Base-by-base conservation (phyloP, 345 rosid genomes). In the Bruguiera parviflora region DNA sequence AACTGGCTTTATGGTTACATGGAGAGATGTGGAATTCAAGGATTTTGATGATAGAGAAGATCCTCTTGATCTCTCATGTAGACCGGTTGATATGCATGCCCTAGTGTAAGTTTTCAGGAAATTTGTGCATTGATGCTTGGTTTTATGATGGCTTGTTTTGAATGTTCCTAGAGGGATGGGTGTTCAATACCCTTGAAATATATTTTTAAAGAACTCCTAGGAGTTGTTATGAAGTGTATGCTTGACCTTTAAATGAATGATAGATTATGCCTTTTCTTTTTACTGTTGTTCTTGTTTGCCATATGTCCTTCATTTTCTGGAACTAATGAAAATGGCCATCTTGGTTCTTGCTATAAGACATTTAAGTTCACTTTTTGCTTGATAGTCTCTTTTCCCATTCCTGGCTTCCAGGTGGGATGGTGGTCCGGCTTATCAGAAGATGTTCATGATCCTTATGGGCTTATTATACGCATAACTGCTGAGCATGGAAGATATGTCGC, bases 361-460 rank as follows among this genome's bases (percentile, higher is more conserved):
- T 28, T 21, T 25, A 66, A 63, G 43, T 58, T 63, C 21, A 37
- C 49, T 63, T 57, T 32, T 51, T 57, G 2, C 33, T 33, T 19
- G 21, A 29, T 28, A 47, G 25, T 37, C 65, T 43, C 20, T 37
- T 55, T 64, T 25, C 28, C 73, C 27, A 4, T n/a, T 67, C 11
- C 37, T 74, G 64, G 71, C 29, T 76, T 75, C 33, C 57, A 94
- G 98, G 87, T 94, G 74, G 98, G 98, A 64, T 94, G 98, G 98
- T 94, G 98, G 98, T 84, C 97, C 35, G 98, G 98, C 53, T 76
- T 85, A 58, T 87, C 98, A 0, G 84, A 89, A 69, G 91, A 89
- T 85, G 82, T 64, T 67, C 80, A 83, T 52, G 91, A 89, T 81
- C 97, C 98, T 67, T 84, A 82, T 65, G 98, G 98, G 77, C 78